phyloP scores from a whole-genome alignment of 345 rosid genomes.

The Litchi chinensis region DNA sequence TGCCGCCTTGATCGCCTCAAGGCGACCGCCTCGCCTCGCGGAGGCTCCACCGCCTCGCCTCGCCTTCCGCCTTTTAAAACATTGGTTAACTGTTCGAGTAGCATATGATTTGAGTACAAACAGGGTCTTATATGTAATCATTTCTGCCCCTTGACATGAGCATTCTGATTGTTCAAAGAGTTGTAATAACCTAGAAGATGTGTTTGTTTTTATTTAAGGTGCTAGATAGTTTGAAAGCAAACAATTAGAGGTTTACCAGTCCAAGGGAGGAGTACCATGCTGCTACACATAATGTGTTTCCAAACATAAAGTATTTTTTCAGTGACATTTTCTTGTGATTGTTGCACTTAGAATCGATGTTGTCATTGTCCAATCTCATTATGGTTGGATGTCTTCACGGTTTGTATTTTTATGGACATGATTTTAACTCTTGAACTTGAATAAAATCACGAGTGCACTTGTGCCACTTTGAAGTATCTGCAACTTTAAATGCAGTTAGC shows the following conservation, averaged over 20 bases:
- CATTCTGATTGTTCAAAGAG: background rate
- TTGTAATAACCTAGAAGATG: constrained; percentile 1
- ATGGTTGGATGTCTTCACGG: background rate
- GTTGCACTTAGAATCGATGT: background rate
- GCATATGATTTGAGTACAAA: too few species aligned
- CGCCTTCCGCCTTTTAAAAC: too few species aligned
- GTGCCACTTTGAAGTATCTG: background rate
- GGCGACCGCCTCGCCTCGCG: too few species aligned
- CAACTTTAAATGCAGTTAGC: background rate
- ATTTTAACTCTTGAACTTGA: constrained; percentile 8
- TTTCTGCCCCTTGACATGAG: background rate
- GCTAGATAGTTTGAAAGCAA: background rate
- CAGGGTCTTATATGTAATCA: background rate
- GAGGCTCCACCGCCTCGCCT: too few species aligned
- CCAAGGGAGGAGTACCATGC: background rate
- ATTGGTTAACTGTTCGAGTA: too few species aligned
- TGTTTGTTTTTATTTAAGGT: background rate
- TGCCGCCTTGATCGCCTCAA: too few species aligned
- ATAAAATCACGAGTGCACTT: background rate
- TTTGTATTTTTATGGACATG: background rate
- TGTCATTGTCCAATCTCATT: background rate
- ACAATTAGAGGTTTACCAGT: background rate
- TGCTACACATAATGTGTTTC: background rate
- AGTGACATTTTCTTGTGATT: background rate
- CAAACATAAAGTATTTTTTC: background rate